Base-by-base conservation (phyloP, 352 stramenopile genomes). In the Aphanomyces euteiches region DNA sequence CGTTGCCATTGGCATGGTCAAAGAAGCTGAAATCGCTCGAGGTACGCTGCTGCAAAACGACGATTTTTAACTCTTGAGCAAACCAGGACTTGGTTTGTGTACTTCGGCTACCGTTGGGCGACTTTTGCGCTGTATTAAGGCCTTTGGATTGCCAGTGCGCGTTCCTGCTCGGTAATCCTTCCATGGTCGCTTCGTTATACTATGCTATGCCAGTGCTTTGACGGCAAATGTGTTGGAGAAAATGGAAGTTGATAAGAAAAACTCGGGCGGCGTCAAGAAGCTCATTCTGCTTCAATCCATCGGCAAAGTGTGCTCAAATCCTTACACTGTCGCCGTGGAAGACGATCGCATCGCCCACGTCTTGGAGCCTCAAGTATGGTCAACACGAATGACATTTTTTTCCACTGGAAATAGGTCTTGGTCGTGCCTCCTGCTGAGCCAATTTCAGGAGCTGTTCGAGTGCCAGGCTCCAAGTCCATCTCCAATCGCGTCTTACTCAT, bases 391-490 rank as follows among this genome's bases (percentile, higher is more conserved):
- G 28, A 13, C 4, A 12, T 48, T 3, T 21, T 10, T 48, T 15
- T 48, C 12, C 38, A 1, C 2, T 34, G 8, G 8, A 7, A 7
- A 10, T 56, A 67, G 59, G 41, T 67, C 3, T 39, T 67, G 59
- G 59, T 67, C 54, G 54, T 61, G 13, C 40, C 39, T 21, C 41
- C 59, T 3, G 19, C 3, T 15, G 40, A 50, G 2, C 59, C 59
- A 8, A 48, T 67, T 7, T 71, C 79, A n/a, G 86, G 86, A 36
- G 70, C 63, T n/a, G 86, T 93, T 63, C 80, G 83, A 21, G 85
- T 99, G 43, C 96, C 97, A 5, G 96, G 96, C 58, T 98, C 93
- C 63, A 99, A 99, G 79, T 98, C 93, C n/a, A 90, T 99, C 53
- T 98, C 92, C 57, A 99, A 99, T 80, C 91, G 96, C 19, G 97